Conservation (phyloP, 1,139 yeast species). For the Kurtzmaniella natalensis region DNA sequence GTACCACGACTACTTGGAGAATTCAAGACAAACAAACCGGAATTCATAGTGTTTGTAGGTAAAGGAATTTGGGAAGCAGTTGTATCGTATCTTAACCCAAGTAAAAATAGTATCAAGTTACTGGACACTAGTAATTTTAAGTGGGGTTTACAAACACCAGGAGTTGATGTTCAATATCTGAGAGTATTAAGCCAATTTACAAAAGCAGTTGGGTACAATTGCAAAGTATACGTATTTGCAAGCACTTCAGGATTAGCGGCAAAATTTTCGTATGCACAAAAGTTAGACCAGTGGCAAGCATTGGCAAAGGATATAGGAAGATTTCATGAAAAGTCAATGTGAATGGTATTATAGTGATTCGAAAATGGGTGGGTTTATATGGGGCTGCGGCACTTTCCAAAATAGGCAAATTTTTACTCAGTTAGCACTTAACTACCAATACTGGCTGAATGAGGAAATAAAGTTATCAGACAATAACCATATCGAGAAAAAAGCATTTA, state of each 20-base stretch:
- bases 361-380: too few species aligned
- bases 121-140: slow-evolving; percentile 18
- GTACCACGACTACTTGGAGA: slow-evolving; percentile 52
- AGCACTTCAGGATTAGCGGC: slow-evolving; percentile 77
- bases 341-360: too few species aligned
- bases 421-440: too few species aligned
- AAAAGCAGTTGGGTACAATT: slow-evolving; percentile 12
- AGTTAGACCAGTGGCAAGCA: slow-evolving; percentile 46
- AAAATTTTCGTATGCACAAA: slow-evolving; percentile 39
- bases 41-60: slow-evolving; percentile 58
- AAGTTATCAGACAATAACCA: too few species aligned
- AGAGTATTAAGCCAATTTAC: slow-evolving; percentile 15
- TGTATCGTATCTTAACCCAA: slow-evolving; percentile 24
- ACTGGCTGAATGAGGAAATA: too few species aligned
- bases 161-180: slow-evolving; percentile 13
- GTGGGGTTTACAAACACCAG: slow-evolving; percentile 50
- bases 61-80: slow-evolving; percentile 77
- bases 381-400: too few species aligned
- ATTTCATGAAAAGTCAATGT: too few species aligned
- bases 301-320: slow-evolving; percentile 19
- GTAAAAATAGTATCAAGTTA: slow-evolving; percentile 1
- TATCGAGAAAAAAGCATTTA: too few species aligned
- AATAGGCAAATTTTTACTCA: too few species aligned
- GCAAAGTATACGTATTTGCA: slow-evolving; percentile 55
- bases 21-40: slow-evolving; percentile 34